These are phyloP conservation scores for Candida endomychidarum DNA, from an alignment of 805 yeast genomes.

Conservation along the genomic window DNA sequence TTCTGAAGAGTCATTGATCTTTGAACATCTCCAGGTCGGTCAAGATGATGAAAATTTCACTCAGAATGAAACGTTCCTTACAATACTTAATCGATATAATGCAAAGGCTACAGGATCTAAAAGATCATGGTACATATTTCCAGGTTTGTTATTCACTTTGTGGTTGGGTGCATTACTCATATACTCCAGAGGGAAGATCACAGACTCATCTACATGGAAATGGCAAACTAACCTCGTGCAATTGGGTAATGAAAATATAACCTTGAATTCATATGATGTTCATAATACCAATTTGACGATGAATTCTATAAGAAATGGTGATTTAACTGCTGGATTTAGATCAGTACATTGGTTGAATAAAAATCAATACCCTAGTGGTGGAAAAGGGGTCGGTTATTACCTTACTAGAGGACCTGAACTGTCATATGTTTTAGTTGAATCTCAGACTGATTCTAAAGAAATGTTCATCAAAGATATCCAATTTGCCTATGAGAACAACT, in stretches of 20 bases:
- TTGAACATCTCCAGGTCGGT: slow-evolving; percentile 4
- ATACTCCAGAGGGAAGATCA: slow-evolving; percentile 13
- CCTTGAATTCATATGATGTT: slow-evolving; percentile 30
- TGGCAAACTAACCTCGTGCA: slow-evolving; percentile 12
- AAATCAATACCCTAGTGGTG: slow-evolving; percentile 31
- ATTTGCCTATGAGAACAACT: slow-evolving; percentile 44
- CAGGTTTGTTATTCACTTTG: not conserved
- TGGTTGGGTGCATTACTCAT: slow-evolving; percentile 13
- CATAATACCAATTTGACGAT: slow-evolving; percentile 29
- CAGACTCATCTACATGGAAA: slow-evolving; percentile 3
- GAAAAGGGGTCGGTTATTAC: slow-evolving; percentile 31
- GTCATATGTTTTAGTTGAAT: slow-evolving; percentile 23
- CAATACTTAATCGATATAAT: slow-evolving; percentile 18
- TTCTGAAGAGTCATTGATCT: slow-evolving; percentile 7
- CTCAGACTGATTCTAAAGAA: slow-evolving; percentile 21
- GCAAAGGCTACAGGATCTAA: slow-evolving; percentile 12
- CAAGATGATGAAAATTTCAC: slow-evolving; percentile 18
- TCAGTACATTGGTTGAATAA: slow-evolving; percentile 29
- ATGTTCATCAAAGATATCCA: slow-evolving; percentile 28
- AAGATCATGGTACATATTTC: not conserved
- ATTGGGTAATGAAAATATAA: slow-evolving; percentile 29
- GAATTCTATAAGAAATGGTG: slow-evolving; percentile 24
- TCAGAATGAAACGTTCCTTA: slow-evolving; percentile 23
- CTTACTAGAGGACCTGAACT: slow-evolving; percentile 17
- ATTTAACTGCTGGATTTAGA: slow-evolving; percentile 17